These are phyloP conservation scores for Zygosaccharomyces siamensis DNA, from an alignment of 805 yeast species.

Conservation along the genomic window DNA sequence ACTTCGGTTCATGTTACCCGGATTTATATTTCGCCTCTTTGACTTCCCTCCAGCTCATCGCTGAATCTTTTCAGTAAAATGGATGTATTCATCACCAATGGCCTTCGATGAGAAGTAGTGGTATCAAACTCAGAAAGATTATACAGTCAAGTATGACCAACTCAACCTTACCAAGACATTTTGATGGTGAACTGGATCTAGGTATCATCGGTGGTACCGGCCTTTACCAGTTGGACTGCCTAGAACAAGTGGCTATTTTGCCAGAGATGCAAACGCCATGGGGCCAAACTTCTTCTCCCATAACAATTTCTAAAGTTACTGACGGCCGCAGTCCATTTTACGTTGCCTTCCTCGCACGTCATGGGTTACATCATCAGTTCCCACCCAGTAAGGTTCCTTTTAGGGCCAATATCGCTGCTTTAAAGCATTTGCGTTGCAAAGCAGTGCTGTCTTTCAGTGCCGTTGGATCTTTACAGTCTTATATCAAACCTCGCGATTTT, in stretches of 20 bases:
- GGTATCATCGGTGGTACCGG: slow-evolving; percentile 99
- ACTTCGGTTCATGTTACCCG: too few species aligned
- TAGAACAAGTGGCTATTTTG: slow-evolving; percentile 80
- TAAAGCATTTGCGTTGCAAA: slow-evolving; percentile 80
- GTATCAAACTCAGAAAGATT: not conserved
- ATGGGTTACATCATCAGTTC: slow-evolving; percentile 83
- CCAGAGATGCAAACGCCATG: slow-evolving; percentile 83
- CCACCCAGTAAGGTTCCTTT: slow-evolving; percentile 91
- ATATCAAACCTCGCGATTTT: slow-evolving; percentile 90
- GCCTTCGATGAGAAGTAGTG: not conserved
- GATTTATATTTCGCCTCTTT: too few species aligned
- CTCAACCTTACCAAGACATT: slow-evolving; percentile 23
- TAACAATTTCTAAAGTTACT: slow-evolving; percentile 77
- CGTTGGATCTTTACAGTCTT: slow-evolving; percentile 88
- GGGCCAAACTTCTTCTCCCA: slow-evolving; percentile 94
- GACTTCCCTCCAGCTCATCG: not conserved
- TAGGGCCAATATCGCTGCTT: slow-evolving; percentile 92
- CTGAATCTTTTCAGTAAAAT: not conserved
- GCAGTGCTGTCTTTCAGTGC: slow-evolving; percentile 91
- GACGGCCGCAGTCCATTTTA: slow-evolving; percentile 43
- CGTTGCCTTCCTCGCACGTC: slow-evolving; percentile 92
- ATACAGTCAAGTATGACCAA: slow-evolving; percentile 18
- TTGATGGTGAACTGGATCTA: slow-evolving; percentile 47
- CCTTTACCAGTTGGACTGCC: slow-evolving; percentile 76
- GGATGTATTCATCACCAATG: too few species aligned